Conservation (phyloP, 441 rosid species). For the Arabidopsis lyrata region DNA sequence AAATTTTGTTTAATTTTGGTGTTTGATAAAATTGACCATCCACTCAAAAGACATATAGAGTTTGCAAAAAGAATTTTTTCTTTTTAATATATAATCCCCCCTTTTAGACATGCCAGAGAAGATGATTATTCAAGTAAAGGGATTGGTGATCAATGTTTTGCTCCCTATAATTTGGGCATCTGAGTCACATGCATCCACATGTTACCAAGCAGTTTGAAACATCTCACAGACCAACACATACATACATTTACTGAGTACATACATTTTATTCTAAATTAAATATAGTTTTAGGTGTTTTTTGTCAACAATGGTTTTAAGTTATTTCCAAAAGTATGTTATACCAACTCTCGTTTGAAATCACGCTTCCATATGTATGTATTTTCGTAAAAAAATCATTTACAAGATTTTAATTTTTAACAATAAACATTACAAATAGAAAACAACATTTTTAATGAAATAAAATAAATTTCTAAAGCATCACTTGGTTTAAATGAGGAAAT, state of each 20-base stretch:
- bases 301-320: background rate
- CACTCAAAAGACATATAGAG: conserved; percentile 8
- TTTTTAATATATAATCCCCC: background rate
- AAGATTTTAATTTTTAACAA: no score
- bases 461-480: no score
- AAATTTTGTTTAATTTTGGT: conserved; percentile 2
- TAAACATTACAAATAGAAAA: background rate
- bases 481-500: no score
- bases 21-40: conserved; percentile 10
- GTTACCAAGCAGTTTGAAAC: conserved; percentile 20
- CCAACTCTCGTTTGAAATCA: background rate
- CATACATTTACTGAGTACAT: background rate
- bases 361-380: no score
- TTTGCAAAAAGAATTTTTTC: background rate
- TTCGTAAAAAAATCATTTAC: no score
- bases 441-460: background rate
- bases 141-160: conserved; percentile 3
- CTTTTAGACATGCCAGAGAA: conserved; percentile 29
- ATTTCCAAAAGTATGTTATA: background rate
- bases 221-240: background rate
- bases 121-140: conserved; percentile 21
- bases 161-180: conserved; percentile 22
- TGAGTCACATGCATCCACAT: conserved; percentile 34
- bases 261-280: background rate
- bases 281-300: background rate